These are phyloP conservation scores for Diatrype stigma DNA, from an alignment of 2,329 filamentous ascomycete species.

Conservation along the genomic window DNA sequence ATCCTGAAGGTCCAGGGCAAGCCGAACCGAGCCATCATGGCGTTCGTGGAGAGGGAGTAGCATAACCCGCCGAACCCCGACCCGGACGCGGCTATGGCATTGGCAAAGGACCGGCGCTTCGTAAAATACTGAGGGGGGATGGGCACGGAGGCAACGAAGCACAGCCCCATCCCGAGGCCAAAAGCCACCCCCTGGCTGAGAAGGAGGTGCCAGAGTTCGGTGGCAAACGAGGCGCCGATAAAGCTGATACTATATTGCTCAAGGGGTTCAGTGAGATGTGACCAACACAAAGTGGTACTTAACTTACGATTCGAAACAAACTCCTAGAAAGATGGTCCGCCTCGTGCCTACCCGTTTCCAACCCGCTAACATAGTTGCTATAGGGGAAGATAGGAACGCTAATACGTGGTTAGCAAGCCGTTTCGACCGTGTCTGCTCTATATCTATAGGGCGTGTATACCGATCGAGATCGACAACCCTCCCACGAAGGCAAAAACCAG, in stretches of 20 bases:
- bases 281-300: background rate
- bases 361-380: slow-evolving; percentile 52
- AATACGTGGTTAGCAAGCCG: slow-evolving; percentile 13
- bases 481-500: slow-evolving; percentile 77
- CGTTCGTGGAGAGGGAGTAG: slow-evolving; percentile 63
- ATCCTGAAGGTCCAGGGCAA: slow-evolving; percentile 55
- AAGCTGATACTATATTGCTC: slow-evolving; percentile 42
- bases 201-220: slow-evolving; percentile 69
- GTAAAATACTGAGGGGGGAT: slow-evolving; percentile 73
- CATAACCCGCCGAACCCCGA: slow-evolving; percentile 70
- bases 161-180: slow-evolving; percentile 73
- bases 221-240: slow-evolving; percentile 66
- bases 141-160: slow-evolving; percentile 65
- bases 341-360: slow-evolving; percentile 62
- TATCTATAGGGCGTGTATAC: slow-evolving; percentile 19
- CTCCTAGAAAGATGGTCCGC: slow-evolving; percentile 59
- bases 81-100: slow-evolving; percentile 64
- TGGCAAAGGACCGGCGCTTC: slow-evolving; percentile 63
- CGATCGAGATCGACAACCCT: slow-evolving; percentile 59
- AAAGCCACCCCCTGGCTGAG: slow-evolving; percentile 72
- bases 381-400: slow-evolving; percentile 64
- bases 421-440: background rate
- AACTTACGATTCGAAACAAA: slow-evolving; percentile 54
- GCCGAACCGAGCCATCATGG: slow-evolving; percentile 62
- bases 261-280: background rate